Conservation (phyloP, 2,329 filamentous ascomycete genomes). For the Cercospora sp. region DNA sequence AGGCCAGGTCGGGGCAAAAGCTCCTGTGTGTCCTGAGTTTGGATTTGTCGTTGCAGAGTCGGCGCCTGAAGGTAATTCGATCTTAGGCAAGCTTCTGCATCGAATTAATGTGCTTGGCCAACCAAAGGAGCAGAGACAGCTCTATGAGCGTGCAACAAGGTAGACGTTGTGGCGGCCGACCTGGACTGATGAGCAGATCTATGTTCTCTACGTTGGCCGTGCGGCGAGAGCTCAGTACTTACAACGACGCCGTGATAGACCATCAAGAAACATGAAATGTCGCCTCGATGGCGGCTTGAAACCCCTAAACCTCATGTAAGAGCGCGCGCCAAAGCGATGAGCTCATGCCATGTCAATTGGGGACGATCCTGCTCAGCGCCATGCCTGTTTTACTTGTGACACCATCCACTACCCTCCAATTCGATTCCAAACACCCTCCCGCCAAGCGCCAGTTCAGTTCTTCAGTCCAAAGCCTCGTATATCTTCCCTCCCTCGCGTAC, state of each 20-base stretch:
- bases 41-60: too few species aligned
- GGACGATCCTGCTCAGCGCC: not conserved
- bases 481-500: not conserved
- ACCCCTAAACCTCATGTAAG: not conserved
- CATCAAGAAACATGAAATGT: not conserved
- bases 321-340: not conserved
- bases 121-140: not conserved
- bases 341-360: not conserved
- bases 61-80: too few species aligned
- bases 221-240: not conserved
- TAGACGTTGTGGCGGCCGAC: not conserved
- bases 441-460: not conserved
- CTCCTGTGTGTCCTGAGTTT: too few species aligned
- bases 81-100: too few species aligned
- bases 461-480: not conserved
- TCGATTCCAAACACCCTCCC: not conserved
- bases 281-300: not conserved
- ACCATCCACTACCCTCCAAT: not conserved
- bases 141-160: not conserved
- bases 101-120: not conserved
- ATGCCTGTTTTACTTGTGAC: not conserved
- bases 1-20: too few species aligned
- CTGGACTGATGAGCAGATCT: not conserved
- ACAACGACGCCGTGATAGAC: not conserved
- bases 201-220: not conserved